Evolutionary conservation across 768 basidiomycete genomes (phyloP), one percentile per base, ranked within the genome.

Genomic region (Rubroboletus pulcherrimus): DNA sequence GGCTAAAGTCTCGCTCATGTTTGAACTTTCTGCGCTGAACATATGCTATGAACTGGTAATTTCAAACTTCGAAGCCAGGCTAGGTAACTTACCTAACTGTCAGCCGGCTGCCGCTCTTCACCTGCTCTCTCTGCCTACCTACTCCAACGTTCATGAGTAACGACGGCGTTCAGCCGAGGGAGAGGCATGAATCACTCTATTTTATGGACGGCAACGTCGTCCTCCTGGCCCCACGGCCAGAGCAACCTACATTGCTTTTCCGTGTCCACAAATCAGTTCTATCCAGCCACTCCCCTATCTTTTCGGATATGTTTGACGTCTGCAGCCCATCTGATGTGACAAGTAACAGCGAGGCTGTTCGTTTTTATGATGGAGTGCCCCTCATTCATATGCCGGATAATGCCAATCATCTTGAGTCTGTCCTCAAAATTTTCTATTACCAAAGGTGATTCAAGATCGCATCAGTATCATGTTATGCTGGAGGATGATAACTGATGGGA

Each of bases 81-180:
- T 24, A 24, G 24, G 24, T 24, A 24, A 24, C 24, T 24, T 24
- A 24, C 24, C 24, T 24, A 24, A 24, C 24, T 24, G 24, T 4
- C 24, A 24, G 24, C 24, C 4, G 24, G 24, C 4, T 24, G 2
- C 24, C 24, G 24, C 24, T 24, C 24, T 24, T 24, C 24, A 24
- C 24, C 24, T n/a, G n/a, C n/a, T n/a, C 24, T 4, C 24, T 24
- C 24, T 24, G 24, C n/a, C 8, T 38, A 8, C 17, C 43, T n/a
- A n/a, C 17, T 19, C 19, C 30, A 50, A 4, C 29, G 12, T 14
- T 30, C 68, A 59, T 84, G 82, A 4, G 80, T 59, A 0, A 81
- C 80, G 9, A 82, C 63, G 5, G 11, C 5, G 9, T 11, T 15
- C 34, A 30, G 21, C 9, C 10, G 11, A 17, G 2, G n/a, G 53